Base-by-base conservation (phyloP, 371 early-diverging fungal species). In the Circinella umbellata region DNA sequence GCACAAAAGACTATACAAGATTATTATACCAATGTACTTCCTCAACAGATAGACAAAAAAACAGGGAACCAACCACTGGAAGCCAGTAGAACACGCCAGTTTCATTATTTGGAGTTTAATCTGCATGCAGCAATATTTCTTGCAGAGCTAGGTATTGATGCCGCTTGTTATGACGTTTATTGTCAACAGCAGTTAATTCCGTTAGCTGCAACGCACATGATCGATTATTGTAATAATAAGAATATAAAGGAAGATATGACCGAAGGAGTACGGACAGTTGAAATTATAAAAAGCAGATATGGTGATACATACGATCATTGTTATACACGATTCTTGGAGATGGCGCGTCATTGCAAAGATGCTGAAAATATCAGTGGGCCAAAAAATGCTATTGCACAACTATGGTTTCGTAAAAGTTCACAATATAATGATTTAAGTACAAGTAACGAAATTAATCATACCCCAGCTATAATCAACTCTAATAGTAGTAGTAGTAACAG, bases 31-130 rank as follows among this genome's bases (percentile, higher is more conserved):
- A 20, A 70, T 4, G 54, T 53, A 0, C 38, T 77, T 9, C 74
- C 77, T 11, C 69, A 72, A 3, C 80, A 80, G 42, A 63, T 82
- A 4, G 73, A 78, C 55, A 4, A 14, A 17, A 70, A 54, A 10
- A 79, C 73, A 0, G 85, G 81, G 3, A 70, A 84, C 55, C 85
- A 84, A 36, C 81, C 81, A 0, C 36, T 67, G 20, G 85, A 84
- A 69, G 69, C 71, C 36, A 69, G 59, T 34, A 67, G 85, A 38
- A 68, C 82, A 4, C 53, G 66, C 13, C 81, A 81, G 0, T 79
- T 77, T 42, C 81, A 84, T 48, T 84, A 84, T 53, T 63, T 82
- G 2, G 73, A 67, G 1, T 84, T 84, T 55, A 84, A 84, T 59
- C 57, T 84, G 65, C 72, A 79, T 17, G 85, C 82, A 0, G 70